Percentiles rank a stretch among this genome's conserved stretches.
phyloP scores from a whole-genome alignment of 2,329 filamentous ascomycete genomes.

The Fusarium tuaranense region DNA sequence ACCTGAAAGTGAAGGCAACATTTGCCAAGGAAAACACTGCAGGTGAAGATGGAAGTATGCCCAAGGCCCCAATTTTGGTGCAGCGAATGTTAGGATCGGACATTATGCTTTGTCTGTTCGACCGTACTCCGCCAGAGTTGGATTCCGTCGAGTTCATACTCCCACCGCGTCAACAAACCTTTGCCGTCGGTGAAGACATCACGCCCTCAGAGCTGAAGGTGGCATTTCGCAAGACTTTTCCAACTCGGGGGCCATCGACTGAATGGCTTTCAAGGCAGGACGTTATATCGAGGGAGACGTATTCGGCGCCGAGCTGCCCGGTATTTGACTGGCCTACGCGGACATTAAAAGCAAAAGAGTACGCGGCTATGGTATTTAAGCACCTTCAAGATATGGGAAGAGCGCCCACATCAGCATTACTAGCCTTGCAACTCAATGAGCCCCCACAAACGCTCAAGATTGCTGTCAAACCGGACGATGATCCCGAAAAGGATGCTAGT shows the following conservation, averaged over 20 bases:
- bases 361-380: neutral
- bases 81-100: neutral
- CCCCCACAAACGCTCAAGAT: neutral
- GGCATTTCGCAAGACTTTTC: neutral
- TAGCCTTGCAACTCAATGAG: neutral
- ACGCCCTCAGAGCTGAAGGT: neutral
- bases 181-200: neutral
- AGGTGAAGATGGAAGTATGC: neutral
- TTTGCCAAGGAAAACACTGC: neutral
- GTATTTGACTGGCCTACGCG: neutral
- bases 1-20: neutral
- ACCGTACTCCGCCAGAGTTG: neutral
- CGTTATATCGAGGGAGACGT: neutral
- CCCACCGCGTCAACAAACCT: neutral
- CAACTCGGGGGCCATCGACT: neutral
- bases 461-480: neutral
- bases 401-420: neutral
- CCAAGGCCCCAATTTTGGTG: neutral
- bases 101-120: neutral
- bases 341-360: neutral
- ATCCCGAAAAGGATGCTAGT: neutral
- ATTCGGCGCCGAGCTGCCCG: neutral
- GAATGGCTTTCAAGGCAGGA: neutral
- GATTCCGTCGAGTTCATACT: neutral
- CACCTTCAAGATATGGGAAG: neutral